Evolutionary conservation across 2,329 filamentous ascomycete species (phyloP), one percentile per base, ranked within the genome.

Genomic region (Westerdykella aurantiaca): DNA sequence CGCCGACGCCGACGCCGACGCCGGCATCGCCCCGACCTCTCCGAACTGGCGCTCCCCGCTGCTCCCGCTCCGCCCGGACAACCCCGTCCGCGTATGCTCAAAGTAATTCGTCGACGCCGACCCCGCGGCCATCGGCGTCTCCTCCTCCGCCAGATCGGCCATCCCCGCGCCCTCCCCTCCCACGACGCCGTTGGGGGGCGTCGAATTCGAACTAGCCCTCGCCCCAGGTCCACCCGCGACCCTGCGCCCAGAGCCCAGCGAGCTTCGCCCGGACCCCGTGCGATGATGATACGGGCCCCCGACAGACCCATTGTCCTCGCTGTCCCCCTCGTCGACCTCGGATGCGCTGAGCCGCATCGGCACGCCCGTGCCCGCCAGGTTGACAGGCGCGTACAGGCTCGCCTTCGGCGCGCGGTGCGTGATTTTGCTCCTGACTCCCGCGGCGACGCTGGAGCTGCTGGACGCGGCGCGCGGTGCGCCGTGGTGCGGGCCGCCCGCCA

Each of bases 341-440:
- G 87, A 94, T n/a, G 93, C 91, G 64, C 88, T 95, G 49, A 98
- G 75, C 35, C 93, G 83, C 69, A 96, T 81, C 2, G 93, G 93
- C 33, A 97, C 90, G 43, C 88, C 89, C 34, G 83, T 85, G 47
- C 88, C 85, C 44, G 79, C 74, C 43, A 83, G 69, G 47, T 91
- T 90, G 45, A 83, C 85, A 2, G 86, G 84, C 9, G 83, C 82
- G 65, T 94, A 95, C 33, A 87, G 83, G 7, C 86, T 81, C 4
- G 88, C 80, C 34, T 82, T 86, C 7, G 82, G 83, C 63, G 91
- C 89, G 50, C 86, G 85, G 64, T 91, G 86, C 51, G 88, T 77
- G 57, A 95, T 95, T 75, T 95, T 96, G 62, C 86, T 83, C 9
- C 85, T 78, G 14, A 90, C 86, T 9, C 75, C 75, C 31, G 58